Evolutionary conservation across 306 rosid species (phyloP).

Genomic region (Gynostemma pentaphyllum): DNA sequence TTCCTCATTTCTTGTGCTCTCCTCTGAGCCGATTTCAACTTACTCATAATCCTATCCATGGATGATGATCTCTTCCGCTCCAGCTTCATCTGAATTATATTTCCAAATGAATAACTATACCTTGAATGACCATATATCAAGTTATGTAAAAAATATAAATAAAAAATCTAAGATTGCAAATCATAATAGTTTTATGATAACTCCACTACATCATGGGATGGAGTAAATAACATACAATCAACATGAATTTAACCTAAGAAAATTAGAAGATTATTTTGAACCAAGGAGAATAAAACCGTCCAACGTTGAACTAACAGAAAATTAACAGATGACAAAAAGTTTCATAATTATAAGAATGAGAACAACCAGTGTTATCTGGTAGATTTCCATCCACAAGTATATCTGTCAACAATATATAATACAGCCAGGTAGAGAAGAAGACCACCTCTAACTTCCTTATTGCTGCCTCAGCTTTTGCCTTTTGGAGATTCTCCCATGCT

Average conservation of each 20-base stretch:
- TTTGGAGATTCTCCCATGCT: conserved; percentile 97
- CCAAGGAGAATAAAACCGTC: neutral
- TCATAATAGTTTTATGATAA: neutral
- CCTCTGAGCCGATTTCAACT: conserved; percentile 71
- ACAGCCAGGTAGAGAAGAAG: conserved; percentile 3
- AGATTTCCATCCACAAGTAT: neutral
- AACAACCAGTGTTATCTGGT: neutral
- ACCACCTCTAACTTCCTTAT: conserved; percentile 81
- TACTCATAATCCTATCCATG: conserved; percentile 88
- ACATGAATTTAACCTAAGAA: neutral
- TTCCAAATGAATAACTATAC: neutral
- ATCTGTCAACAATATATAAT: neutral
- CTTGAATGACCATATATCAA: neutral
- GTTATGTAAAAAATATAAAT: no score
- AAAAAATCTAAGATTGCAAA: neutral
- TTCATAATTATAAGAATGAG: neutral
- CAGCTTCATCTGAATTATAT: conserved; percentile 70
- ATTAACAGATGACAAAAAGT: neutral
- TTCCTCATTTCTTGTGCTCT: conserved; percentile 89
- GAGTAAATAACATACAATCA: neutral
- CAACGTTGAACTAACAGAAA: neutral
- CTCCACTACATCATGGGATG: neutral
- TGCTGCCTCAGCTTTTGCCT: conserved; percentile 98
- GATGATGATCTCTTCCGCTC: conserved; percentile 90
- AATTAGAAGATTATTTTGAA: neutral